Conservation (phyloP, 2,329 filamentous ascomycete species). For the Thielaviopsis ethacetica region DNA sequence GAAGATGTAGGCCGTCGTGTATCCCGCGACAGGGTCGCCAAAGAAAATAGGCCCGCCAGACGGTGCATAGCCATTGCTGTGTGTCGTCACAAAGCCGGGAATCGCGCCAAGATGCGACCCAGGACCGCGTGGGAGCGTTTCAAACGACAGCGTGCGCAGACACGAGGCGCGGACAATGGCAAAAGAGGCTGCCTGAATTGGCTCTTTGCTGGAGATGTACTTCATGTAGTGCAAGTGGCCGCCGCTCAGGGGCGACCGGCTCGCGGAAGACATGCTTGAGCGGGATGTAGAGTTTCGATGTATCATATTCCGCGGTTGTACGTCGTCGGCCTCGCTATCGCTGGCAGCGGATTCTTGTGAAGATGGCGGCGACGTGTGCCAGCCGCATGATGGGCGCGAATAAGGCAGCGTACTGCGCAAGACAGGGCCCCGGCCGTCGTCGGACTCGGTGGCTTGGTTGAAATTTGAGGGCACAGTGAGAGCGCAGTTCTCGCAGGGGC, state of each 20-base stretch:
- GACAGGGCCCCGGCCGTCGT: slow-evolving; percentile 34
- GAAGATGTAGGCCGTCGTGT: slow-evolving; percentile 56
- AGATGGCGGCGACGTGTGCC: slow-evolving; percentile 32
- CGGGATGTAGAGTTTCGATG: slow-evolving; percentile 26
- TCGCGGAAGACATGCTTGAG: slow-evolving; percentile 36
- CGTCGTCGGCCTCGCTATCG: slow-evolving; percentile 35
- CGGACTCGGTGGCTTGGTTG: slow-evolving; percentile 20
- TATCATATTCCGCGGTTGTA: slow-evolving; percentile 22
- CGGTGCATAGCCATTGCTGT: slow-evolving; percentile 34
- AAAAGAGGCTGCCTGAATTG: slow-evolving; percentile 43
- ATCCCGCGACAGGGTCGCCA: slow-evolving; percentile 46
- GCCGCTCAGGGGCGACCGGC: slow-evolving; percentile 18
- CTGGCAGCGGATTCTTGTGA: slow-evolving; percentile 33
- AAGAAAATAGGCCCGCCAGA: slow-evolving; percentile 54
- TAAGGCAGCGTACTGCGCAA: slow-evolving; percentile 44
- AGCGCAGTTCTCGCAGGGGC: slow-evolving; percentile 52
- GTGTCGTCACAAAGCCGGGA: slow-evolving; percentile 34
- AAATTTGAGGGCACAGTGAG: slow-evolving; percentile 39
- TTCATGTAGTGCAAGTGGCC: slow-evolving; percentile 49
- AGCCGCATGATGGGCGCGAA: slow-evolving; percentile 35
- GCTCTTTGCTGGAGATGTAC: slow-evolving; percentile 53
- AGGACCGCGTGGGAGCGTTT: slow-evolving; percentile 44
- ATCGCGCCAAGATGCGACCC: slow-evolving; percentile 21
- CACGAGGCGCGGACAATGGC: slow-evolving; percentile 51
- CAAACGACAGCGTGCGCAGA: slow-evolving; percentile 48